Conservation (phyloP, 1,284 basidiomycete genomes). For the Trametes sp. region DNA sequence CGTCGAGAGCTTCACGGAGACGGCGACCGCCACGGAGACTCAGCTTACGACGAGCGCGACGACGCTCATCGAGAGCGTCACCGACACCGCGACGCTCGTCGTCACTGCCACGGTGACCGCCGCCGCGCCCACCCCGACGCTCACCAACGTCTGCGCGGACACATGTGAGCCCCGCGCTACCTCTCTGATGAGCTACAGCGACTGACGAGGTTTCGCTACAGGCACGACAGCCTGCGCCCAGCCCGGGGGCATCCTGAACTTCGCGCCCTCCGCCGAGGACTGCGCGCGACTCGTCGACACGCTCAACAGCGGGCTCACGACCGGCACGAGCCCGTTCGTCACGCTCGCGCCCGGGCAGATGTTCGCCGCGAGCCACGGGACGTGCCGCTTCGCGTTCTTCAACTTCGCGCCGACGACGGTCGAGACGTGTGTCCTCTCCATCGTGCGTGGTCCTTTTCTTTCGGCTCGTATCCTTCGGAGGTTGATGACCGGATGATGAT, state of each 20-base stretch:
- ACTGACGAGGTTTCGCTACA: neutral
- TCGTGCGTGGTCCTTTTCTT: neutral
- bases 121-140: neutral
- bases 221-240: neutral
- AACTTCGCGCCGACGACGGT: conserved; percentile 1
- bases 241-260: neutral
- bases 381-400: neutral
- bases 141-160: neutral
- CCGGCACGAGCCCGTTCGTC: neutral
- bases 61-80: conserved; percentile 1
- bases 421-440: neutral
- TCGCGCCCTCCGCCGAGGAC: neutral
- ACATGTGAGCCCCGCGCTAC: neutral
- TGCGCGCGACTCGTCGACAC: conserved; percentile 3
- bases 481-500: neutral
- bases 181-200: neutral
- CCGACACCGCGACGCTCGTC: neutral
- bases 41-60: neutral
- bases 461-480: neutral
- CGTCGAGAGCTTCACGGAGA: neutral
- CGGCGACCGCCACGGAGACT: neutral
- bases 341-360: neutral
- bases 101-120: neutral
- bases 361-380: neutral
- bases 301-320: neutral